These are phyloP conservation scores for Lippia alba DNA, from an alignment of 305 asterid species.

Conservation along the genomic window DNA sequence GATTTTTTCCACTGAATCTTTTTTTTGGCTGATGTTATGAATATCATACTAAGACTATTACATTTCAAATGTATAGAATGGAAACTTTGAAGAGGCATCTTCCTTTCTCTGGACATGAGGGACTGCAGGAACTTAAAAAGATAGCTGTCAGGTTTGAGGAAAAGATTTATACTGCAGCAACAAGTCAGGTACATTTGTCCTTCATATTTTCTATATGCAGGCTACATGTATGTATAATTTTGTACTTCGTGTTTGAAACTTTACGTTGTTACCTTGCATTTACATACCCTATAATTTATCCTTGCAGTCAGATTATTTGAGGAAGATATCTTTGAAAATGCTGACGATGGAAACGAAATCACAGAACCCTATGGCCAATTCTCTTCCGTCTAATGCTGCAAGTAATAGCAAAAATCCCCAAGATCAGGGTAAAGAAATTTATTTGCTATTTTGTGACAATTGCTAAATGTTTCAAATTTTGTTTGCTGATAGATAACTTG, in stretches of 20 bases:
- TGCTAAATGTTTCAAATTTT: background rate
- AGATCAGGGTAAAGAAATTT: conserved; percentile 52
- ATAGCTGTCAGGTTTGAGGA: conserved; percentile 49
- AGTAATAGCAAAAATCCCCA: conserved; percentile 49
- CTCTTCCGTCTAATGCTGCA: conserved; percentile 54
- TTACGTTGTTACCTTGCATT: conserved; percentile 1
- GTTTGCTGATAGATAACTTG: background rate
- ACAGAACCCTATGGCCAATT: conserved; percentile 50
- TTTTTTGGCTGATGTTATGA: too few species aligned
- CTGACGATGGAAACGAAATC: conserved; percentile 62
- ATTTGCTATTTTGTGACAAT: background rate
- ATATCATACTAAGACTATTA: conserved; percentile 17
- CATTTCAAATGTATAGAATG: conserved; percentile 51
- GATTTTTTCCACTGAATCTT: background rate
- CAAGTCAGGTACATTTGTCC: conserved; percentile 59
- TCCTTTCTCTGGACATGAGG: conserved; percentile 70
- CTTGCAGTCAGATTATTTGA: conserved; percentile 63
- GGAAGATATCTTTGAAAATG: conserved; percentile 46
- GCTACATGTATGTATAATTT: background rate
- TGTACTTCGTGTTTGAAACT: background rate
- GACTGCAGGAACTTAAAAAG: conserved; percentile 66
- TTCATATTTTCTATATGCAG: conserved; percentile 9
- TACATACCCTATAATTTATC: background rate
- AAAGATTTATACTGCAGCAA: conserved; percentile 54
- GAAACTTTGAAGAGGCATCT: conserved; percentile 74